Base-by-base conservation (phyloP, 768 basidiomycete species). In the Suillus brevipes region DNA sequence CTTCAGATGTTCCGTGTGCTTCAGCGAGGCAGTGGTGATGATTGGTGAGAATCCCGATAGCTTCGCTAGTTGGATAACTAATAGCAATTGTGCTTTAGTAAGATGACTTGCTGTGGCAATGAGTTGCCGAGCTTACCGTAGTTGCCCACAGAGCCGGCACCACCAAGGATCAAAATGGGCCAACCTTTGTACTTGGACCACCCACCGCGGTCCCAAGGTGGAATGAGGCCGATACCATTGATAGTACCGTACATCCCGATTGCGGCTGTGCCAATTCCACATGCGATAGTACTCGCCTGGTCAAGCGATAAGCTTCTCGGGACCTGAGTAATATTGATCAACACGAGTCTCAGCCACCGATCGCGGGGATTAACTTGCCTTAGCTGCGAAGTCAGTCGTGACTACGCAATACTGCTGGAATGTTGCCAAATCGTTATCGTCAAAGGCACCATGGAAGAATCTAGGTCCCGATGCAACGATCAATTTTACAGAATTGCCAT, bases 61-160 rank as follows among this genome's bases (percentile, higher is more conserved):
- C 66, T 76, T 79, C 5, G 79, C 77, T 0, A 83, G 63, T 69
- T 81, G 81, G 49, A 82, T 74, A 20, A 66, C 80, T 81, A 64
- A 49, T 65, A 65, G 67, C 50, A 3, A 13, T 16, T 14, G 38
- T 28, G 31, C 9, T 13, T 20, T 49, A 47, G 75, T 69, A 73
- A 68, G 58, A 68, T 31, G 49, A 0, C 43, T 52, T 67, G 66
- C 36, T 45, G 43, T 34, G 56, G 14, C 13, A 14, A 53, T 62
- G 63, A 69, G 64, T 42, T 36, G 31, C 37, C 62, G 56, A 65
- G 67, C 78, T 67, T 72, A 82, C 84, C 81, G 37, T 75, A 81
- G 77, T 85, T 83, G 45, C 85, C 84, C 3, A 84, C 81, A 45
- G 82, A 84, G 52, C 79, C 79, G 34, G 79, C 70, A 6, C 84